Conservation (phyloP, 106 monocot species). For the Vanilla planifolia region DNA sequence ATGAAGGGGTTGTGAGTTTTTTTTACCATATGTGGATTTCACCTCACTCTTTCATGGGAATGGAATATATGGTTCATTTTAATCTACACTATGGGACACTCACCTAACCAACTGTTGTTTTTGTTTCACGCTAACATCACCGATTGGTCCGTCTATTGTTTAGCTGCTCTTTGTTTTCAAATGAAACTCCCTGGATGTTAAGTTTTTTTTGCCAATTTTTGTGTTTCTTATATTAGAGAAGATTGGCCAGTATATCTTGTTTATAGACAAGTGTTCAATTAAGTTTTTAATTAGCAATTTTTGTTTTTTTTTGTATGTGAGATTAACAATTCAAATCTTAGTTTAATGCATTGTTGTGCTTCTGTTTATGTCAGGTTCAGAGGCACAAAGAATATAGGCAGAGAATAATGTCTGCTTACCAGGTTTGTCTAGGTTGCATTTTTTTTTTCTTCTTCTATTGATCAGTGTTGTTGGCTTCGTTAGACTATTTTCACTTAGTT, state of each 20-base stretch:
- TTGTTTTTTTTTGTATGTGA: not conserved
- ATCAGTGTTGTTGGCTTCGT: not conserved
- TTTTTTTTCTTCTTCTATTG: not conserved
- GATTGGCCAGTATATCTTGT: not conserved
- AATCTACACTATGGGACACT: too few species aligned
- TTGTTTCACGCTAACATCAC: too few species aligned
- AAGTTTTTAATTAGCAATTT: not conserved
- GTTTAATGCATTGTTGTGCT: not conserved
- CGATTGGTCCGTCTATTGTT: too few species aligned
- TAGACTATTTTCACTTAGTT: not conserved
- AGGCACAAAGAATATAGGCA: constrained; percentile 76
- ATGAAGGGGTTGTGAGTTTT: too few species aligned
- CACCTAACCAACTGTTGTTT: too few species aligned
- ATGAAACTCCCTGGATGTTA: too few species aligned
- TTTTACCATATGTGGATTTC: too few species aligned
- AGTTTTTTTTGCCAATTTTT: too few species aligned
- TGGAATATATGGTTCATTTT: too few species aligned
- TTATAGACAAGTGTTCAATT: not conserved
- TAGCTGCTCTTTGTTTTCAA: too few species aligned
- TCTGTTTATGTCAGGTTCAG: constrained; percentile 46
- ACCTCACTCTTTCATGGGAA: too few species aligned
- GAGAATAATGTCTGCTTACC: constrained; percentile 56
- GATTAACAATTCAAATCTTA: not conserved
- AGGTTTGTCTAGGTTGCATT: constrained; percentile 40
- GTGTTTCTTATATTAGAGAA: not conserved